Conservation (phyloP, 345 rosid genomes). For the Salix caprea region DNA sequence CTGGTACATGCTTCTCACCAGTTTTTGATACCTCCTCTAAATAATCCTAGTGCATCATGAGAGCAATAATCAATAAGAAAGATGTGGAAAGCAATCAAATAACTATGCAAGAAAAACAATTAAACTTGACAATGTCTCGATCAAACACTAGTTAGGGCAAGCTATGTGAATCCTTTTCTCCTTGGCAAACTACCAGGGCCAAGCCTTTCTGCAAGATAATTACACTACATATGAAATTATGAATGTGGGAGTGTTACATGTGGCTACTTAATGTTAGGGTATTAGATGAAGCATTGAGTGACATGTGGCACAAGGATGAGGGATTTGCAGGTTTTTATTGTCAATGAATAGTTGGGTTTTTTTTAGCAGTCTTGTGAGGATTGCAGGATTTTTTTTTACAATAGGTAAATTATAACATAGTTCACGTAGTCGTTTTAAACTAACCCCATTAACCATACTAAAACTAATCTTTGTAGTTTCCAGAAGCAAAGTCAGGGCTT, state of each 20-base stretch:
- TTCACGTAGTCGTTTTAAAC: neutral
- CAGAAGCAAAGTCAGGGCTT: neutral
- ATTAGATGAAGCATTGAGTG: neutral
- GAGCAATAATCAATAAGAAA: neutral
- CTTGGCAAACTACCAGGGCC: neutral
- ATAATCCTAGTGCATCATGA: constrained; percentile 47
- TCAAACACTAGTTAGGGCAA: neutral
- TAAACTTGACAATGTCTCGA: neutral
- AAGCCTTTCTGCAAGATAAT: neutral
- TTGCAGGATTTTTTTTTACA: neutral
- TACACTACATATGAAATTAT: neutral
- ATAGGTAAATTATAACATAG: neutral
- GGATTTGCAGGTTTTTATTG: neutral
- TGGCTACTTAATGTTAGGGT: neutral
- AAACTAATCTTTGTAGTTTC: neutral
- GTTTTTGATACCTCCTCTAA: constrained; percentile 58
- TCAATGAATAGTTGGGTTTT: neutral
- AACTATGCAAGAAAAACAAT: neutral
- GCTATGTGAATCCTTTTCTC: neutral
- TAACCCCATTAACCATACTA: neutral
- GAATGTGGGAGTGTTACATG: neutral
- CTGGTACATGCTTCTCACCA: constrained; percentile 59
- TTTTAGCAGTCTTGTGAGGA: neutral
- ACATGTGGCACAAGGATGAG: neutral
- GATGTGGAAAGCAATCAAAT: neutral